Evolutionary conservation across 306 rosid species (phyloP).

Genomic region (Acmispon strigosus): DNA sequence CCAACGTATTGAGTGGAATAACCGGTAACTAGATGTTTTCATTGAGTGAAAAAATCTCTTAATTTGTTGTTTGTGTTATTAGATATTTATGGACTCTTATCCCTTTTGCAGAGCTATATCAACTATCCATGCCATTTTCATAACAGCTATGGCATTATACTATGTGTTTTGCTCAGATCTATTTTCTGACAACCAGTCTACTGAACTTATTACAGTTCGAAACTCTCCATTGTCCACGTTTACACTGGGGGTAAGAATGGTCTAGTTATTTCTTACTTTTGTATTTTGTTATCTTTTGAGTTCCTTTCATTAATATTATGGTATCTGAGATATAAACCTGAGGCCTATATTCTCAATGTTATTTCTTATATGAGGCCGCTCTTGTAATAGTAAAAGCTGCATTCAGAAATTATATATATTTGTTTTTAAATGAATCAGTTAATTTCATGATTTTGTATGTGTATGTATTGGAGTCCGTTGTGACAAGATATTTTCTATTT

Average conservation of each 20-base stretch:
- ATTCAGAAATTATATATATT: background rate
- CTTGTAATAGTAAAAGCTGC: background rate
- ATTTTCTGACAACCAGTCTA: slow-evolving; percentile 41
- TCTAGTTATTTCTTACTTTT: background rate
- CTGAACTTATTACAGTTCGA: slow-evolving; percentile 42
- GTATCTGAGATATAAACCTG: background rate
- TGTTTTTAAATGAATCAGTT: background rate
- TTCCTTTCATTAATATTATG: background rate
- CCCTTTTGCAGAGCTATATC: slow-evolving; percentile 63
- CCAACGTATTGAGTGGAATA: slow-evolving; percentile 80
- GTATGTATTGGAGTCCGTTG: background rate
- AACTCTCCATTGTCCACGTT: slow-evolving; percentile 59
- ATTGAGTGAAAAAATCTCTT: background rate
- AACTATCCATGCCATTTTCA: slow-evolving; percentile 74
- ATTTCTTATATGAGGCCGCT: background rate
- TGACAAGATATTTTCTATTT: background rate
- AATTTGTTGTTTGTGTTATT: background rate
- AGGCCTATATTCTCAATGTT: background rate
- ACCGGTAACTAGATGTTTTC: slow-evolving; percentile 44
- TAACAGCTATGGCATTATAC: slow-evolving; percentile 64
- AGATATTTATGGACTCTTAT: background rate
- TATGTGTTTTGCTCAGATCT: slow-evolving; percentile 69
- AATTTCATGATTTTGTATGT: background rate
- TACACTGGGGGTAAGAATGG: slow-evolving; percentile 59
- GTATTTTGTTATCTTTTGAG: background rate